A percentile compares a stretch with the other conserved stretches of the same genome.
phyloP scores from a whole-genome alignment of 371 early-diverging fungal species.

The Actinomortierella wolfii region DNA sequence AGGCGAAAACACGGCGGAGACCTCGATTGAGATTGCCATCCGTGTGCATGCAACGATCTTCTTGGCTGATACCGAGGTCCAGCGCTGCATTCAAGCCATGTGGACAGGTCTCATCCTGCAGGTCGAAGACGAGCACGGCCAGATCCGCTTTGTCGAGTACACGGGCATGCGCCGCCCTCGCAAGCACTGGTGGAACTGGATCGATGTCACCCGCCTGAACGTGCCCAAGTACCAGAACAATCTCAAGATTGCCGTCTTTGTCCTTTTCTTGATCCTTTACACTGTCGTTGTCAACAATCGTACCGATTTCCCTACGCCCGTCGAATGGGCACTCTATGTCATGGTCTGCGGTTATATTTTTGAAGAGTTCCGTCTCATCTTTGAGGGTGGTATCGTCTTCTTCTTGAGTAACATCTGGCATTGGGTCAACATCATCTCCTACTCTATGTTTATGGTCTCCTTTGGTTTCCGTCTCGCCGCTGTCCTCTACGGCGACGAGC shows the following conservation, averaged over 20 bases:
- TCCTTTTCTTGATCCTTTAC: conserved; percentile 44
- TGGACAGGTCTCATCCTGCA: conserved; percentile 48
- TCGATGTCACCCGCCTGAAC: conserved; percentile 38
- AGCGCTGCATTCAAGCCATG: conserved; percentile 46
- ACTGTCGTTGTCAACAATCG: conserved; percentile 41
- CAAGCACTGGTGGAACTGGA: conserved; percentile 27
- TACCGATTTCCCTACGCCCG: conserved; percentile 9
- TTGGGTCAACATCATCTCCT: conserved; percentile 44
- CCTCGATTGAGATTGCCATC: conserved; percentile 45
- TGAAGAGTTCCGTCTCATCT: conserved; percentile 47
- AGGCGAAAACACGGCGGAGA: conserved; percentile 38
- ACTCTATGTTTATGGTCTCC: conserved; percentile 35
- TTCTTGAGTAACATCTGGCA: conserved; percentile 48
- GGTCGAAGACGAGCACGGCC: conserved; percentile 35
- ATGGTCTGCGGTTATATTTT: conserved; percentile 44
- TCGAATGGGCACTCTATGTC: conserved; percentile 40
- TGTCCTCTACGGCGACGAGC: conserved; percentile 4
- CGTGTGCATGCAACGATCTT: conserved; percentile 47
- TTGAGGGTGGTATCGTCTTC: conserved; percentile 44
- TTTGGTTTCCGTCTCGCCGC: conserved; percentile 40
- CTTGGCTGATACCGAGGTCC: conserved; percentile 45
- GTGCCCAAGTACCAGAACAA: conserved; percentile 50
- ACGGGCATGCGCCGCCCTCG: conserved; percentile 29
- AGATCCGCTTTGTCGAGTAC: conserved; percentile 44
- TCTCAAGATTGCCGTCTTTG: conserved; percentile 40